phyloP scores from a whole-genome alignment of 2,329 filamentous ascomycete species.

The Penicillium vulpinum region DNA sequence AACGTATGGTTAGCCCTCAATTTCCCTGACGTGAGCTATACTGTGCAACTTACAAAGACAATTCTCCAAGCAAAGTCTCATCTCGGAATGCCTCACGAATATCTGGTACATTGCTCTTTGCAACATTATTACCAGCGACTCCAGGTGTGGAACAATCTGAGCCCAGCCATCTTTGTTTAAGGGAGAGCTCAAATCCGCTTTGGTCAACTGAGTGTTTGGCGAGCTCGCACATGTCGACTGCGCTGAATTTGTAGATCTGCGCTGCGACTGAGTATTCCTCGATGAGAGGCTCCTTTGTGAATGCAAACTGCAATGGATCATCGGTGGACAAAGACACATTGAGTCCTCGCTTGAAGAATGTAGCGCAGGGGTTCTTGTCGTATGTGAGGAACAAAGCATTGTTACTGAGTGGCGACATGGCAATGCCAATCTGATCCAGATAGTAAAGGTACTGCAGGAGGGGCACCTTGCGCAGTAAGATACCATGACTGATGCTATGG shows the following conservation, averaged over 20 bases:
- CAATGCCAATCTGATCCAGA: slow-evolving; percentile 94
- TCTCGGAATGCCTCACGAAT: slow-evolving; percentile 87
- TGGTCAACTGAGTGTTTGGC: slow-evolving; percentile 95
- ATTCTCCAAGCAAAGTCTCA: slow-evolving; percentile 80
- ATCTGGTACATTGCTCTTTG: slow-evolving; percentile 94
- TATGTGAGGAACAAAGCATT: slow-evolving; percentile 96
- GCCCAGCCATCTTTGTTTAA: slow-evolving; percentile 93
- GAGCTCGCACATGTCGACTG: slow-evolving; percentile 97
- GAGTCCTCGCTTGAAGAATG: slow-evolving; percentile 90
- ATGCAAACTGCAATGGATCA: slow-evolving; percentile 95
- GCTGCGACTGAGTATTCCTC: slow-evolving; percentile 98
- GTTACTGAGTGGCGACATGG: slow-evolving; percentile 98
- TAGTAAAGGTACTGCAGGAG: slow-evolving; percentile 97
- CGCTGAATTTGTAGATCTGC: slow-evolving; percentile 96
- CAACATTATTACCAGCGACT: slow-evolving; percentile 83
- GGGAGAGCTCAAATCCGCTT: slow-evolving; percentile 83
- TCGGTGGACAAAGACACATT: slow-evolving; percentile 97
- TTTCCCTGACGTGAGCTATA: not conserved
- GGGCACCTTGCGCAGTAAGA: slow-evolving; percentile 89
- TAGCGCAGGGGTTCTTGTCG: slow-evolving; percentile 92
- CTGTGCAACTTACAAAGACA: slow-evolving; percentile 67
- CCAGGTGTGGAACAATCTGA: slow-evolving; percentile 74
- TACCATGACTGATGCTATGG: slow-evolving; percentile 94
- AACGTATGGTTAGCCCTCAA: slow-evolving; percentile 1
- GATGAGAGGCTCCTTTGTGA: slow-evolving; percentile 96